phyloP scores from a whole-genome alignment of 306 rosid genomes.

The Neltuma alba region DNA sequence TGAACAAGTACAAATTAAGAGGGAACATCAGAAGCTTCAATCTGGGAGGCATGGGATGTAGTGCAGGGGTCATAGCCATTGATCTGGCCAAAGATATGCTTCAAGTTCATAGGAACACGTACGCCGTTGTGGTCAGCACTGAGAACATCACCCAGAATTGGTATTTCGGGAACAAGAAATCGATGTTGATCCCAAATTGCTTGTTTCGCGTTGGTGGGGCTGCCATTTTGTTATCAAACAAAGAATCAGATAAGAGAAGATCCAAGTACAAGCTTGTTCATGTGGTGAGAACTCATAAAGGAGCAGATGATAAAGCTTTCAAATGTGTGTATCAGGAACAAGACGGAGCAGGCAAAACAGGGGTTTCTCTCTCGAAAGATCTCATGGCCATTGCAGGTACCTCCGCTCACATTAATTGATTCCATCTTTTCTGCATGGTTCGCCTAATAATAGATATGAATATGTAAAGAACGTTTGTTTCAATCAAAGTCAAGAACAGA shows the following conservation, averaged over 20 bases:
- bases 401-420: too few species aligned
- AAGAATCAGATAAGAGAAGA: constrained; percentile 28
- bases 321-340: constrained; percentile 59
- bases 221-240: constrained; percentile 61
- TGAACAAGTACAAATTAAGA: constrained; percentile 62
- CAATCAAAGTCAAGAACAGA: neutral
- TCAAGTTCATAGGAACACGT: constrained; percentile 59
- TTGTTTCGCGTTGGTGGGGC: constrained; percentile 65
- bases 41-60: constrained; percentile 73
- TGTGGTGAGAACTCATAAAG: constrained; percentile 61
- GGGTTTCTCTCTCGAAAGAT: constrained; percentile 63
- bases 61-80: constrained; percentile 68
- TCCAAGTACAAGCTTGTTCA: constrained; percentile 68
- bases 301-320: constrained; percentile 61
- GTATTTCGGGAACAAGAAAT: constrained; percentile 68
- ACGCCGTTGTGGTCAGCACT: constrained; percentile 62
- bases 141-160: constrained; percentile 75
- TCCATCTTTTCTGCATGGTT: neutral
- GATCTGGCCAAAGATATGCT: constrained; percentile 71
- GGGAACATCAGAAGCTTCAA: constrained; percentile 56
- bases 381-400: constrained; percentile 68
- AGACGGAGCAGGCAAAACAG: constrained; percentile 57
- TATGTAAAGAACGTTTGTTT: too few species aligned
- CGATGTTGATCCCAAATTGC: constrained; percentile 73
- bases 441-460: too few species aligned